Percentiles rank a stretch among this genome's conserved stretches.
phyloP scores from a whole-genome alignment of 2,329 filamentous ascomycete genomes.

The Diaporthe nobilis region DNA sequence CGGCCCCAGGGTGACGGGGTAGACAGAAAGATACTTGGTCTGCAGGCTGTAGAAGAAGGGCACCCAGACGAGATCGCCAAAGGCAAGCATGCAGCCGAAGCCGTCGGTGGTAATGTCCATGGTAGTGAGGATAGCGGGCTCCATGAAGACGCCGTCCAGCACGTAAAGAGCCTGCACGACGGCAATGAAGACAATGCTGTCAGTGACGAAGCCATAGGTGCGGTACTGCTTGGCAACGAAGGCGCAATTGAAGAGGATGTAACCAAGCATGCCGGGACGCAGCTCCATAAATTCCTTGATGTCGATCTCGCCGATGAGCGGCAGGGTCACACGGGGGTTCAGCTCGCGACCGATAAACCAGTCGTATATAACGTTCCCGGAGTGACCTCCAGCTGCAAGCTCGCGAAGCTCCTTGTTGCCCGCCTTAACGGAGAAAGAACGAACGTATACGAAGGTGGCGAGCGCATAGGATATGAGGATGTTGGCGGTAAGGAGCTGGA shows the following conservation, averaged over 20 bases:
- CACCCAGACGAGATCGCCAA: slow-evolving; percentile 93
- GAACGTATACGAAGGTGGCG: slow-evolving; percentile 84
- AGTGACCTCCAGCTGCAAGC: slow-evolving; percentile 84
- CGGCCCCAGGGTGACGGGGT: slow-evolving; percentile 84
- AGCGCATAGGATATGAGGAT: slow-evolving; percentile 81
- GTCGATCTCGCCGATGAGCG: slow-evolving; percentile 86
- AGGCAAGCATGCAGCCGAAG: slow-evolving; percentile 95
- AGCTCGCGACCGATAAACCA: slow-evolving; percentile 98
- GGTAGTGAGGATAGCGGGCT: slow-evolving; percentile 89
- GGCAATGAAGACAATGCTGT: slow-evolving; percentile 86
- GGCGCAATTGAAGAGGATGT: slow-evolving; percentile 87
- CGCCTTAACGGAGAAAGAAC: slow-evolving; percentile 85
- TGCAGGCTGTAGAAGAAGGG: slow-evolving; percentile 91
- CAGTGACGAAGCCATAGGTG: slow-evolving; percentile 84
- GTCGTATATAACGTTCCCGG: slow-evolving; percentile 91
- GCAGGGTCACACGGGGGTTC: slow-evolving; percentile 86
- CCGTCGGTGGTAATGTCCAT: slow-evolving; percentile 96
- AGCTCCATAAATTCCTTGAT: slow-evolving; percentile 93
- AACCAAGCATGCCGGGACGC: slow-evolving; percentile 91
- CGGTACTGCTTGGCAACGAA: slow-evolving; percentile 92
- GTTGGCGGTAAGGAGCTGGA: slow-evolving; percentile 87
- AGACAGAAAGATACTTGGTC: slow-evolving; percentile 85
- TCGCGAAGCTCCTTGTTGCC: slow-evolving; percentile 81
- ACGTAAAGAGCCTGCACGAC: slow-evolving; percentile 86
- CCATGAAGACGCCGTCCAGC: slow-evolving; percentile 88